phyloP scores from a whole-genome alignment of 768 basidiomycete species.

The Boletus fagicola region DNA sequence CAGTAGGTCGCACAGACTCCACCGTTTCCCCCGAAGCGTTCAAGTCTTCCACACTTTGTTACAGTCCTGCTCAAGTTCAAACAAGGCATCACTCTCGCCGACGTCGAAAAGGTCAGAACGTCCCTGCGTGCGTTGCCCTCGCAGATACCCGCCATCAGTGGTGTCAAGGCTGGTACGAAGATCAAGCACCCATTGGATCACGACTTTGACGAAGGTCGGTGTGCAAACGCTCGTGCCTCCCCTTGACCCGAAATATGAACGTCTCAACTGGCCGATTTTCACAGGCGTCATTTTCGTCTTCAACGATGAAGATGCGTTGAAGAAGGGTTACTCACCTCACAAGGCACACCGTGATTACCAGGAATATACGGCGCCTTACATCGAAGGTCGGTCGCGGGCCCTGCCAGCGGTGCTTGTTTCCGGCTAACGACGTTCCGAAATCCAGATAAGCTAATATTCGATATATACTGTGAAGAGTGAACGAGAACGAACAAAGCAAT shows the following conservation, averaged over 20 bases:
- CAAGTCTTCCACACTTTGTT: not conserved
- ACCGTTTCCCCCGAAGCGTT: not conserved
- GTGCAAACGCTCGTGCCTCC: not conserved
- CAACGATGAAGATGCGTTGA: constrained; percentile 14
- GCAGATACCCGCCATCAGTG: constrained; percentile 19
- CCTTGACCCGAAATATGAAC: not conserved
- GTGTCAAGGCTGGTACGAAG: constrained; percentile 11
- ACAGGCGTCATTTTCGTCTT: constrained; percentile 27
- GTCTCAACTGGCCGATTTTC: not conserved
- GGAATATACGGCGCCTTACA: constrained; percentile 1
- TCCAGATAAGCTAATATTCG: constrained; percentile 24
- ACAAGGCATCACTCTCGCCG: constrained; percentile 9
- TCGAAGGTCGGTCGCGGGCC: constrained; percentile 18
- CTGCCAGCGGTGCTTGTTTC: not conserved
- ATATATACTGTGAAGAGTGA: constrained; percentile 19
- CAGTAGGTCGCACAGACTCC: constrained; percentile 12
- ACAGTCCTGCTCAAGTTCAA: constrained; percentile 29
- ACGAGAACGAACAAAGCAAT: not conserved
- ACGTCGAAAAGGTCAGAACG: constrained; percentile 2
- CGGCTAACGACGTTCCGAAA: not conserved
- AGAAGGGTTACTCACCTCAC: constrained; percentile 13
- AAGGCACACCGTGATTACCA: constrained; percentile 14
- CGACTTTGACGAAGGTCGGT: constrained; percentile 25
- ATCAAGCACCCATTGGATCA: constrained; percentile 21
- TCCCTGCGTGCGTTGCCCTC: constrained; percentile 11